Conservation (phyloP, 2,329 filamentous ascomycete species). For the Alternaria incomplexa region DNA sequence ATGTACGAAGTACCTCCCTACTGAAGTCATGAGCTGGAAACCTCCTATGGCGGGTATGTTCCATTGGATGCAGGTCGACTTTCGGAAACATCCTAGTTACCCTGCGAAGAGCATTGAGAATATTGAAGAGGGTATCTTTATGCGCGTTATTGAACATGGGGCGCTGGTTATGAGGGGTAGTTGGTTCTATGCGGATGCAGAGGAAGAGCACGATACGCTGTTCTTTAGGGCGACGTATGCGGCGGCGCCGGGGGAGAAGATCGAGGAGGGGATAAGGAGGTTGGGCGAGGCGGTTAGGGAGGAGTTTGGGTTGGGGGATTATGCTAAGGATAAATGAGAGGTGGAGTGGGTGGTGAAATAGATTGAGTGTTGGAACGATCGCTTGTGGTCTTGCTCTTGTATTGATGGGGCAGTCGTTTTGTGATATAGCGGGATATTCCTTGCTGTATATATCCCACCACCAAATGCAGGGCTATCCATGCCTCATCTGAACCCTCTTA, state of each 20-base stretch:
- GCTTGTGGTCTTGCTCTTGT: not conserved
- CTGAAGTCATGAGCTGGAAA: slow-evolving; percentile 77
- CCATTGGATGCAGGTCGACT: slow-evolving; percentile 78
- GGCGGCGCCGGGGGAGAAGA: slow-evolving; percentile 66
- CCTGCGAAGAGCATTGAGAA: slow-evolving; percentile 58
- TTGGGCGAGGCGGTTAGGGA: slow-evolving; percentile 76
- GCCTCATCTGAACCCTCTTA: not conserved
- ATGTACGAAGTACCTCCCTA: slow-evolving; percentile 78
- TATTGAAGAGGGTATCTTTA: slow-evolving; percentile 88
- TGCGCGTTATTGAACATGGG: slow-evolving; percentile 74
- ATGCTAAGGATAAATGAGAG: slow-evolving; percentile 7
- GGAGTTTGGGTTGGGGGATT: slow-evolving; percentile 58
- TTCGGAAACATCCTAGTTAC: slow-evolving; percentile 68
- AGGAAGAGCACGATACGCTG: slow-evolving; percentile 65
- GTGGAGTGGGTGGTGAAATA: not conserved
- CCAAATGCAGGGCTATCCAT: not conserved
- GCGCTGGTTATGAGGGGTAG: slow-evolving; percentile 84
- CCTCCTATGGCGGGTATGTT: slow-evolving; percentile 93
- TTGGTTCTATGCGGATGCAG: slow-evolving; percentile 85
- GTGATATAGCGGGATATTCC: not conserved
- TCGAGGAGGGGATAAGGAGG: slow-evolving; percentile 60
- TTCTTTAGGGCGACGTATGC: slow-evolving; percentile 94
- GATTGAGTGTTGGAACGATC: not conserved
- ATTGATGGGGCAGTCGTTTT: not conserved
- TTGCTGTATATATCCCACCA: not conserved